Evolutionary conservation across 2,329 filamentous ascomycete species (phyloP).

Genomic region (Leptoxyphium fumago): DNA sequence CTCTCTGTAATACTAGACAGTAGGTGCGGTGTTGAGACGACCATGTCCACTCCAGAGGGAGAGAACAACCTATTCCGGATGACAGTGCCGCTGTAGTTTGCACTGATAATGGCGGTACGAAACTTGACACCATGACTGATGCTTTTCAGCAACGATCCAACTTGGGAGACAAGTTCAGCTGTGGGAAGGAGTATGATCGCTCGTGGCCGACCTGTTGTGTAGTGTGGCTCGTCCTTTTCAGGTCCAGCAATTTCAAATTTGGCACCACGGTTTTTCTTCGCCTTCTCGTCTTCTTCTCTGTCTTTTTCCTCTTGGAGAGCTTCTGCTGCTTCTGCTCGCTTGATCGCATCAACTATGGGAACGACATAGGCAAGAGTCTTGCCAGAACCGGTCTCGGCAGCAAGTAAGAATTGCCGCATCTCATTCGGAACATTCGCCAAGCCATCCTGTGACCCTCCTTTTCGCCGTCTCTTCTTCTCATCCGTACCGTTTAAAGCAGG

Average conservation of each 20-base stretch:
- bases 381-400: conserved; percentile 91
- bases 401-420: conserved; percentile 60
- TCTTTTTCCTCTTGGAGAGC: conserved; percentile 21
- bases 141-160: conserved; percentile 64
- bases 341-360: conserved; percentile 72
- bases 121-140: conserved; percentile 79
- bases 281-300: conserved; percentile 11
- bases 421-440: conserved; percentile 13
- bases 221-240: conserved; percentile 50
- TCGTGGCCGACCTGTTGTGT: conserved; percentile 62
- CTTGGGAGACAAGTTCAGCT: conserved; percentile 79
- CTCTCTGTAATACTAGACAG: conserved; percentile 75
- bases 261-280: conserved; percentile 35
- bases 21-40: conserved; percentile 80
- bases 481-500: conserved; percentile 57
- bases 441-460: conserved; percentile 15
- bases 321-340: conserved; percentile 48
- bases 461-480: conserved; percentile 21
- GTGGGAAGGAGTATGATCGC: conserved; percentile 83
- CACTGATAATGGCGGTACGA: conserved; percentile 68
- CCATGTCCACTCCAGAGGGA: conserved; percentile 64
- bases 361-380: conserved; percentile 91
- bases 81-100: conserved; percentile 57
- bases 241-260: conserved; percentile 47
- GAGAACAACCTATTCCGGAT: conserved; percentile 79